These are phyloP conservation scores for Raddia distichophylla DNA, from an alignment of 176 grass and related monocot species.

Conservation along the genomic window DNA sequence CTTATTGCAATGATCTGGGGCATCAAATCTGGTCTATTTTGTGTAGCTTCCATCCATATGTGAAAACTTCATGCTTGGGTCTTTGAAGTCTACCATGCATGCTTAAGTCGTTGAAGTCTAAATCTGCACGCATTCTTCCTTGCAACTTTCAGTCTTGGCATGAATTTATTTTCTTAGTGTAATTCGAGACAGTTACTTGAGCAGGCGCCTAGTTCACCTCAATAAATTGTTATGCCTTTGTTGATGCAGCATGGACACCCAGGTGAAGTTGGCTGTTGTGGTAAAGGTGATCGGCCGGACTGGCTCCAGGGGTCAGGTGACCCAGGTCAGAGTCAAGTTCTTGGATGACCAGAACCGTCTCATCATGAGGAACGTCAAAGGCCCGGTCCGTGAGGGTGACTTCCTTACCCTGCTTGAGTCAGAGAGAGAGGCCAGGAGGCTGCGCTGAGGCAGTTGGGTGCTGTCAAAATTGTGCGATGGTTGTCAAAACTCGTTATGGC, in stretches of 20 bases:
- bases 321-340: constrained; percentile 92
- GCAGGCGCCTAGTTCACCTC: background rate
- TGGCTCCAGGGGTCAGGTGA: constrained; percentile 81
- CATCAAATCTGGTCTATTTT: background rate
- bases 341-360: constrained; percentile 93
- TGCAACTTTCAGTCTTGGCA: no score
- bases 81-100: background rate
- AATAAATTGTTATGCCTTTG: background rate
- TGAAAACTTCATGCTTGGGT: no score
- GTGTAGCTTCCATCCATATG: background rate
- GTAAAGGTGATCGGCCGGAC: constrained; percentile 90
- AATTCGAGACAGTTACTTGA: background rate
- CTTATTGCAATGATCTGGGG: background rate
- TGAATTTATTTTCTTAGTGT: background rate
- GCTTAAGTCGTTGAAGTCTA: background rate
- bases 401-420: constrained; percentile 88
- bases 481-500: constrained; percentile 18
- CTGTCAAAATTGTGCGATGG: background rate
- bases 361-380: constrained; percentile 94
- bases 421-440: constrained; percentile 87
- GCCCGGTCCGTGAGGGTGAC: constrained; percentile 75
- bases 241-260: constrained; percentile 71
- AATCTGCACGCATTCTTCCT: background rate
- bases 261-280: constrained; percentile 87
- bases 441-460: constrained; percentile 48